A percentile compares a stretch with the other conserved stretches of the same genome.
Conservation (phyloP, 257 asterid genomes). For the Haberlea rhodopensis region DNA sequence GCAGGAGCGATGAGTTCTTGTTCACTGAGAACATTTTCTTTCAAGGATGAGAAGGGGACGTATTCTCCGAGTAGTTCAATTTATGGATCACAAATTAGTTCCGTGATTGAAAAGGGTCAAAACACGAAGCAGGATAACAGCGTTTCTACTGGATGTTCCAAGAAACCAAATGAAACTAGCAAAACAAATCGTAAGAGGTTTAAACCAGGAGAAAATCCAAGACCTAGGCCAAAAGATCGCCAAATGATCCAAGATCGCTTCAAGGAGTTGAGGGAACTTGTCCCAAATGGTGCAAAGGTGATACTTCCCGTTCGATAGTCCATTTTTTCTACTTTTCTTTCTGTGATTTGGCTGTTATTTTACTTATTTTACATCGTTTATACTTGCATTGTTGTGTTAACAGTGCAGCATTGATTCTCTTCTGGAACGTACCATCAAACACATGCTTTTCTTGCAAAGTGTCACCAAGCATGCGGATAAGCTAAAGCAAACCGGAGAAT, state of each 20-base stretch:
- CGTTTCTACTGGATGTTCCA: constrained; percentile 51
- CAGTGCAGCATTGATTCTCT: constrained; percentile 93
- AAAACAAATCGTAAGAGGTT: constrained; percentile 67
- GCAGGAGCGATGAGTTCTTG: constrained; percentile 37
- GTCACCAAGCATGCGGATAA: constrained; percentile 75
- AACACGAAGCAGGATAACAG: constrained; percentile 44
- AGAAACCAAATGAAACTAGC: constrained; percentile 43
- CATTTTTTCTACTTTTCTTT: constrained; percentile 3
- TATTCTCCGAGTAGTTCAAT: constrained; percentile 52
- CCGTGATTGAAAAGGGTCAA: constrained; percentile 49
- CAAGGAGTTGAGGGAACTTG: constrained; percentile 75
- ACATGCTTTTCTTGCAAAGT: constrained; percentile 81
- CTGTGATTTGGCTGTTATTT: background rate
- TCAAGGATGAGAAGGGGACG: constrained; percentile 38
- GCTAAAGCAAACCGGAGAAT: constrained; percentile 61
- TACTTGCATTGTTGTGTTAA: constrained; percentile 20
- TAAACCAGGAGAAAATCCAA: constrained; percentile 76
- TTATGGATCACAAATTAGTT: constrained; percentile 50
- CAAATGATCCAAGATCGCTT: constrained; percentile 94
- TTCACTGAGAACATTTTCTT: constrained; percentile 34
- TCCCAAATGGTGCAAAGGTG: constrained; percentile 80
- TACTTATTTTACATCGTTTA: background rate
- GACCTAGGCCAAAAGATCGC: constrained; percentile 86
- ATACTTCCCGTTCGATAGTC: background rate
- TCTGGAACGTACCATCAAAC: constrained; percentile 75